Evolutionary conservation across 2,329 filamentous ascomycete species (phyloP).

Genomic region (Alternaria rosae): DNA sequence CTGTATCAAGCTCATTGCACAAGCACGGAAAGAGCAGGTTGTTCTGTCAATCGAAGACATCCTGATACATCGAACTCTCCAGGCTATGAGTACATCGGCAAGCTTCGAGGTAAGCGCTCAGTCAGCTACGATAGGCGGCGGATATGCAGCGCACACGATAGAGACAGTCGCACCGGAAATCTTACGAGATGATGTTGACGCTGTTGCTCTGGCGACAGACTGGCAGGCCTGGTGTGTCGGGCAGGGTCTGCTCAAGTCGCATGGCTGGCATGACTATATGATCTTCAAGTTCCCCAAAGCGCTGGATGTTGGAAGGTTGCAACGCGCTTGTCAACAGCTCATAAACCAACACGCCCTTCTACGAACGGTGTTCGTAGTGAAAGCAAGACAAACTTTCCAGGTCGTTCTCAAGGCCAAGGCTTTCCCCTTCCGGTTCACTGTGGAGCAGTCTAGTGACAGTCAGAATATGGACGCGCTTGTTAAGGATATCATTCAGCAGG

Average conservation of each 20-base stretch:
- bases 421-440: conserved; percentile 1
- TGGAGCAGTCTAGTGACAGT: background rate
- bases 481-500: background rate
- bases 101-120: background rate
- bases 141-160: background rate
- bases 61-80: background rate
- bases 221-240: conserved; percentile 9
- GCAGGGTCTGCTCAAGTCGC: conserved; percentile 4
- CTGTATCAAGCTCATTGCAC: conserved; percentile 7
- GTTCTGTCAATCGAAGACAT: conserved; percentile 2
- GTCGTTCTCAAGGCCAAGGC: background rate
- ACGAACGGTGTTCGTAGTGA: background rate
- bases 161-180: background rate
- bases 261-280: conserved; percentile 13
- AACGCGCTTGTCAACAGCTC: background rate
- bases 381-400: conserved; percentile 6
- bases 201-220: conserved; percentile 3
- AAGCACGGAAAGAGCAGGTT: background rate
- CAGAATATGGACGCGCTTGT: background rate
- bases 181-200: background rate
- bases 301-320: background rate
- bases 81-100: conserved; percentile 4
- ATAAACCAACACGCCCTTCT: background rate
- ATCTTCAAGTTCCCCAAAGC: conserved; percentile 4
- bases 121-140: background rate